Conservation (phyloP, 768 basidiomycete genomes). For the Exsudoporus frostii region DNA sequence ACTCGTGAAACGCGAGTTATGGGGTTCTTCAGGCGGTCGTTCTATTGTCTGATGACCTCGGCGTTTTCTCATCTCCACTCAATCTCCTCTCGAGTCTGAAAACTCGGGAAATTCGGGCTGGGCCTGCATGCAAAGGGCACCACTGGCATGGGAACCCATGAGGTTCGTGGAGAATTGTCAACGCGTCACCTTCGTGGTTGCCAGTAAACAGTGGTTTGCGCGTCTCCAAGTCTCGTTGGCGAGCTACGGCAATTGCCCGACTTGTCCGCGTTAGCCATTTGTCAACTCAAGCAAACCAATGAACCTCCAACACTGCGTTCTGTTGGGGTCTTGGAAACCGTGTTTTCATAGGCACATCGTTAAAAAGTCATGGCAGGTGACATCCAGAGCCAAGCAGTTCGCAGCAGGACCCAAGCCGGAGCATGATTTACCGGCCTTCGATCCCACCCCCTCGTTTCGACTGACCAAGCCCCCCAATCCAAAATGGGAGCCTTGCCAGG, state of each 20-base stretch:
- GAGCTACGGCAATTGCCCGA: not conserved
- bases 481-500: conserved; percentile 43
- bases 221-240: not conserved
- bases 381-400: conserved; percentile 2
- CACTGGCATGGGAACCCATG: conserved; percentile 2
- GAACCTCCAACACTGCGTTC: not conserved
- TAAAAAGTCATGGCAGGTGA: not conserved
- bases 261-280: not conserved
- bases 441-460: conserved; percentile 32
- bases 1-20: not conserved
- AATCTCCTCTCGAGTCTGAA: conserved; percentile 6
- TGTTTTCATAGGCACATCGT: not conserved
- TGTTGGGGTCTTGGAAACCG: not conserved
- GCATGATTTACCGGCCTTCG: conserved; percentile 11
- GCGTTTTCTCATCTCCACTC: conserved; percentile 7
- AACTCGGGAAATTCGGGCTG: not conserved
- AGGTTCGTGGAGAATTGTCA: not conserved
- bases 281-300: not conserved
- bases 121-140: not conserved
- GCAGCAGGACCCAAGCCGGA: not conserved
- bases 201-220: not conserved
- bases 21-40: not conserved
- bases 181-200: not conserved
- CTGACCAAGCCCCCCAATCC: conserved; percentile 39
- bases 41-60: not conserved